Evolutionary conservation across 2,329 filamentous ascomycete species (phyloP).

Genomic region (Sarocladium strictum): DNA sequence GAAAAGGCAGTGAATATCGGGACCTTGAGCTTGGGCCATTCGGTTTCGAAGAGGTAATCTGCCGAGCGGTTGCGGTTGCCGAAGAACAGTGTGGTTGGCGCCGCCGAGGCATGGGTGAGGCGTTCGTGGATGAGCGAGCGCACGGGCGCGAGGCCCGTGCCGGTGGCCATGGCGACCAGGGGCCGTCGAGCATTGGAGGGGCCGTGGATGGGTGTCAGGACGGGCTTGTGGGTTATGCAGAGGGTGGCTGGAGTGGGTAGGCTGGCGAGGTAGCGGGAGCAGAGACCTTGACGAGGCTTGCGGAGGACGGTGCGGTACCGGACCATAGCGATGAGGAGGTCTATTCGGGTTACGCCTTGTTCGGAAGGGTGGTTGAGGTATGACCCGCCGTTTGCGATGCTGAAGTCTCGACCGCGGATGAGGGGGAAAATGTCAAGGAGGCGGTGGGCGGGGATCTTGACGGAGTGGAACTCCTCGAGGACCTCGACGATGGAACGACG

Average conservation of each 20-base stretch:
- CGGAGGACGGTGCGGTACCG: constrained; percentile 87
- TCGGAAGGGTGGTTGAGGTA: constrained; percentile 24
- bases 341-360: constrained; percentile 42
- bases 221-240: constrained; percentile 51
- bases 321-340: constrained; percentile 80
- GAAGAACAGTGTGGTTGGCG: constrained; percentile 64
- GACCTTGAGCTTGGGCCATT: constrained; percentile 51
- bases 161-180: constrained; percentile 73
- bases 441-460: constrained; percentile 72
- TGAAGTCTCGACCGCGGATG: constrained; percentile 88
- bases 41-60: constrained; percentile 77
- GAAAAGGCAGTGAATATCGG: constrained; percentile 42
- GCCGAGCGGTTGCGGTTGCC: constrained; percentile 69
- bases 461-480: constrained; percentile 79
- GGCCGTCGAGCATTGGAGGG: constrained; percentile 39
- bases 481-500: constrained; percentile 89
- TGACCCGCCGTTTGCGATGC: constrained; percentile 70
- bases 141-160: constrained; percentile 82
- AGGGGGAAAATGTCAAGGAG: constrained; percentile 69
- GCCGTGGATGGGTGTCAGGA: constrained; percentile 34
- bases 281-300: constrained; percentile 78
- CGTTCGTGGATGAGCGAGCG: constrained; percentile 76
- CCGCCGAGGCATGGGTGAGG: constrained; percentile 19
- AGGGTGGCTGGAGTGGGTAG: constrained; percentile 55
- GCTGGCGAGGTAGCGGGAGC: constrained; percentile 75